Base-by-base conservation (phyloP, 495 filamentous ascomycete genomes). In the Cenococcum geophilum region DNA sequence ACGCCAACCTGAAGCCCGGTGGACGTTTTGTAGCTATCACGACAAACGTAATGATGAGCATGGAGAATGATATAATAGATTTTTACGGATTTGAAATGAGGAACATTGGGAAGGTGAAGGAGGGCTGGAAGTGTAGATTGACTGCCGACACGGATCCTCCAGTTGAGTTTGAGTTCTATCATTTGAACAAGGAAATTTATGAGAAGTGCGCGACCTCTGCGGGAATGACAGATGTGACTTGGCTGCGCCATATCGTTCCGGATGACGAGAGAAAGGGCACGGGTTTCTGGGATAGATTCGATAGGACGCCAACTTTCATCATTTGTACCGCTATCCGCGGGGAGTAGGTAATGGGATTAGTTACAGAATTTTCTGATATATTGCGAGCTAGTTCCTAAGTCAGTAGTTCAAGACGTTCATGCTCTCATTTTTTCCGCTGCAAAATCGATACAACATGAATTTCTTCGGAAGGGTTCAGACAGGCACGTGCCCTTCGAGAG, bases 21-120 rank as follows among this genome's bases (percentile, higher is more conserved):
- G 65, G 57, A 4, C 37, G 58, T 11, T 68, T 68, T 36, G 61
- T 68, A 12, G 61, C 61, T 23, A 61, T 66, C 35, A 61, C 58
- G 21, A 61, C 63, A 1, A 62, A 66, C 32, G 53, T 52, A 12
- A 18, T 45, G 35, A 59, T 61, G 25, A 11, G 18, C 20, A 59
- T 66, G 58, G n/a, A 25, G 14, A 47, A 58, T 5, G 43, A 32
- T 8, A 61, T 61, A 55, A 40, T 36, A 23, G 59, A 55, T 20
- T 61, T 57, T 36, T 65, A 65, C 23, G 62, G 62, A 6, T 16
- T 60, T 2, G 62, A 65, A 32, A 34, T 65, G 1, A 5, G 23
- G 25, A 47, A 60, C 12, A 6, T 14, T 20, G 54, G 21, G 34
- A 58, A 61, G 36, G 48, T 52, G 9, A 54, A 14, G 20, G 57